A percentile compares a stretch with the other conserved stretches of the same genome.
Conservation (phyloP, 345 rosid species). For the Brassica incana region DNA sequence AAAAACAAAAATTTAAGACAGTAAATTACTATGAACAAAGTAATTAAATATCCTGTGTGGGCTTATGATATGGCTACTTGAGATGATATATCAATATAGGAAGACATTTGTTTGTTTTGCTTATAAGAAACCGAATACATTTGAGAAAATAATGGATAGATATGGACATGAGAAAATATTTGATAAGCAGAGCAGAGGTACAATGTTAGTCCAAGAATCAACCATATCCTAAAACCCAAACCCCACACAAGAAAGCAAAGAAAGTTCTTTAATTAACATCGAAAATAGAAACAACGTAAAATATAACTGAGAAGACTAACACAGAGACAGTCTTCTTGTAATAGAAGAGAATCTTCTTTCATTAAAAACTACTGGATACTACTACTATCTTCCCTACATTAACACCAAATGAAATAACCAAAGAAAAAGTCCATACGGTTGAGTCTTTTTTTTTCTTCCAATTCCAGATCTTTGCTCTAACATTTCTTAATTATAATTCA, state of each 20-base stretch:
- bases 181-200: conserved; percentile 18
- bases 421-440: conserved; percentile 2
- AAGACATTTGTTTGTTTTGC: background rate
- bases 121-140: background rate
- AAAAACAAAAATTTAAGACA: too few species aligned
- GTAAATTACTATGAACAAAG: background rate
- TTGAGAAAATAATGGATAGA: conserved; percentile 8
- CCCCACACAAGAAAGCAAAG: conserved; percentile 35
- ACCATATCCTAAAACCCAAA: conserved; percentile 50
- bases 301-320: conserved; percentile 42
- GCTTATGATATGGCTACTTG: background rate
- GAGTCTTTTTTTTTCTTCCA: conserved; percentile 4
- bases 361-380: conserved; percentile 27
- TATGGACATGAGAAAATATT: conserved; percentile 19
- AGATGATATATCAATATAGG: background rate
- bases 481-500: background rate
- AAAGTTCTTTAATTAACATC: conserved; percentile 40
- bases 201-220: conserved; percentile 35
- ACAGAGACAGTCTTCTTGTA: conserved; percentile 47
- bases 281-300: conserved; percentile 47
- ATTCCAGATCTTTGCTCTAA: background rate
- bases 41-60: background rate
- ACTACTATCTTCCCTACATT: conserved; percentile 25
- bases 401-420: conserved; percentile 19
- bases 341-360: conserved; percentile 40